Conservation (phyloP, 768 basidiomycete genomes). For the Tulasnella sp. region DNA sequence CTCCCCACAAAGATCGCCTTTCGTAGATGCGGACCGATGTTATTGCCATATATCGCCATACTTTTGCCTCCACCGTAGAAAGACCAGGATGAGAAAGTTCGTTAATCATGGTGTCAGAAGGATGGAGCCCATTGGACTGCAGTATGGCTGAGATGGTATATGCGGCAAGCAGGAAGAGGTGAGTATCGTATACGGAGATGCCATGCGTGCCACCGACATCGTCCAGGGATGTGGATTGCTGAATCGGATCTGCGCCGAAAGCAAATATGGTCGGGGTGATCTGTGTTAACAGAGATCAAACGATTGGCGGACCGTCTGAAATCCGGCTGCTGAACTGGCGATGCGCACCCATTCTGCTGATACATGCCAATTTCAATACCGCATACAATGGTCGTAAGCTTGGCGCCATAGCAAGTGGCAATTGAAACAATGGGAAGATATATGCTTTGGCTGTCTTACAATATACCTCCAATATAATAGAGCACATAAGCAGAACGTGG, state of each 20-base stretch:
- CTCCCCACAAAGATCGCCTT: conserved; percentile 88
- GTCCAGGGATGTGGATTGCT: conserved; percentile 7
- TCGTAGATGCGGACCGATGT: background rate
- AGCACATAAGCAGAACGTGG: no score
- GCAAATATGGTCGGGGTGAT: conserved; percentile 81
- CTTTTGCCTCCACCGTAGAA: background rate
- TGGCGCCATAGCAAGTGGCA: no score
- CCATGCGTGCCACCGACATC: conserved; percentile 25
- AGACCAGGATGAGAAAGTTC: background rate
- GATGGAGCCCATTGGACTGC: conserved; percentile 18
- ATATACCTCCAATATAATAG: no score
- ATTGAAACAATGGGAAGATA: no score
- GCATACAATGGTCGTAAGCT: no score
- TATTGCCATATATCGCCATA: background rate
- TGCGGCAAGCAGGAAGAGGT: conserved; percentile 23
- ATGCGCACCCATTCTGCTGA: no score
- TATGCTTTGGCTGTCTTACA: no score
- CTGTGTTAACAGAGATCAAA: no score
- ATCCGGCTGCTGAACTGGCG: no score
- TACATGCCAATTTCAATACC: no score
- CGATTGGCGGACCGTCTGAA: no score
- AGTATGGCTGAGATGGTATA: conserved; percentile 17
- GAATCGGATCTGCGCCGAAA: conserved; percentile 29
- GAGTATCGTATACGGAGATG: conserved; percentile 27
- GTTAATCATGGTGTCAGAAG: background rate